These are phyloP conservation scores for Oehlia diaphana DNA, from an alignment of 192 early-diverging fungal genomes.

Conservation along the genomic window DNA sequence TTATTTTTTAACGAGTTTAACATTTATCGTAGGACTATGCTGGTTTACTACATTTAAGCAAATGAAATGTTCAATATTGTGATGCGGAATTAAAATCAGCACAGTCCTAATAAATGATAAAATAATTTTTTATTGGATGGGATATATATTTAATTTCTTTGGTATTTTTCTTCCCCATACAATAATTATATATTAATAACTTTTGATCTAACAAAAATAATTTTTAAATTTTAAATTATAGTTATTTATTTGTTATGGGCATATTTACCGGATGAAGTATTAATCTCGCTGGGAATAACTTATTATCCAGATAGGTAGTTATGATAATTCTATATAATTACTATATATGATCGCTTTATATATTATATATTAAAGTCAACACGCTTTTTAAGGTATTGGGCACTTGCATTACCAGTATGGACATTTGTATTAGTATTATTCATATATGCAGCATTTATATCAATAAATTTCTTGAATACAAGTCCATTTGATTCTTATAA, in stretches of 20 bases:
- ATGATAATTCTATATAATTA: neutral
- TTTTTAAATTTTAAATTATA: slow-evolving; percentile 21
- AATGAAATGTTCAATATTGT: no score
- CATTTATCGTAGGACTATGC: no score
- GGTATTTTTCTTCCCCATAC: no score
- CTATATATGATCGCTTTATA: no score
- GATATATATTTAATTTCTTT: no score
- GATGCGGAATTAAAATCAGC: no score
- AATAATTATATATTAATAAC: no score
- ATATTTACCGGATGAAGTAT: slow-evolving; percentile 73
- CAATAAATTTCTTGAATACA: slow-evolving; percentile 78
- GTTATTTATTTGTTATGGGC: slow-evolving; percentile 81
- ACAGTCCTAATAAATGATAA: no score
- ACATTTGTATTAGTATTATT: slow-evolving; percentile 72
- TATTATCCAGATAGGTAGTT: slow-evolving; percentile 79
- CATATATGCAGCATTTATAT: slow-evolving; percentile 72
- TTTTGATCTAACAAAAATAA: neutral
- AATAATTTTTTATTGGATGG: no score
- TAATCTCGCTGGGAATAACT: slow-evolving; percentile 70
- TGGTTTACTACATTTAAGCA: no score
- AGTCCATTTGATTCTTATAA: slow-evolving; percentile 68
- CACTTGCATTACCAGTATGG: slow-evolving; percentile 79
- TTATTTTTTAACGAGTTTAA: no score
- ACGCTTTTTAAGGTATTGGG: slow-evolving; percentile 64
- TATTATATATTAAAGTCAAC: neutral